Conservation (phyloP, 2,329 filamentous ascomycete species). For the Aphanoascus verrucosus region DNA sequence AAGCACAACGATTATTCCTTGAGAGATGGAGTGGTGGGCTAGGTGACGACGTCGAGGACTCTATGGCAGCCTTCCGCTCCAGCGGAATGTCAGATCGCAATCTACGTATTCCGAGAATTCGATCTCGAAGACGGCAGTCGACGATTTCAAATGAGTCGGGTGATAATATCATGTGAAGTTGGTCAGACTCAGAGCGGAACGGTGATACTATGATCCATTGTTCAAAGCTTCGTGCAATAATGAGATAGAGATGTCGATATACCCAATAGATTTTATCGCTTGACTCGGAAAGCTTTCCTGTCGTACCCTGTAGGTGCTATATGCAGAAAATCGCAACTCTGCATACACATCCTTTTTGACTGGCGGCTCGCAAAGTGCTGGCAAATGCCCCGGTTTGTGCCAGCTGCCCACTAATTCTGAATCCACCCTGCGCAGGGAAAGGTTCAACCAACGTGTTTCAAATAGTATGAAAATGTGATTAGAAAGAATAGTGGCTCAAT, state of each 20-base stretch:
- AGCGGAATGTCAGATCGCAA: conserved; percentile 27
- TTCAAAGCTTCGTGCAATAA: no score
- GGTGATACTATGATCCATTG: background rate
- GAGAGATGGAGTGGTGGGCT: conserved; percentile 32
- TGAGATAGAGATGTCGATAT: no score
- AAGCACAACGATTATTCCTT: conserved; percentile 31
- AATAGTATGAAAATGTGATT: background rate
- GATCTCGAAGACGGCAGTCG: conserved; percentile 4
- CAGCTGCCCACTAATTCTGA: no score
- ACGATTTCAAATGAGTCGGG: conserved; percentile 2
- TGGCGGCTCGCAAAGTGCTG: no score
- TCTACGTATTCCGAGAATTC: conserved; percentile 11
- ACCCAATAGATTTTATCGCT: no score
- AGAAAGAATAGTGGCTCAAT: background rate
- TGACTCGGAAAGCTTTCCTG: no score
- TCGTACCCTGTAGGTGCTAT: no score
- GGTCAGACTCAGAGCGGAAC: background rate
- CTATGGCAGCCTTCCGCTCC: conserved; percentile 20
- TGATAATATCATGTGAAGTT: background rate
- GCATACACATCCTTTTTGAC: no score
- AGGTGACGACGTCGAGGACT: conserved; percentile 18
- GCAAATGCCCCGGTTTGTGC: no score
- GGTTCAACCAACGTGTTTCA: no score
- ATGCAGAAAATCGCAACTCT: no score
- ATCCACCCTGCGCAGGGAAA: no score